Evolutionary conservation across 1,284 basidiomycete genomes (phyloP), one percentile per base, ranked within the genome.

Genomic region (Polyporus tsugae): DNA sequence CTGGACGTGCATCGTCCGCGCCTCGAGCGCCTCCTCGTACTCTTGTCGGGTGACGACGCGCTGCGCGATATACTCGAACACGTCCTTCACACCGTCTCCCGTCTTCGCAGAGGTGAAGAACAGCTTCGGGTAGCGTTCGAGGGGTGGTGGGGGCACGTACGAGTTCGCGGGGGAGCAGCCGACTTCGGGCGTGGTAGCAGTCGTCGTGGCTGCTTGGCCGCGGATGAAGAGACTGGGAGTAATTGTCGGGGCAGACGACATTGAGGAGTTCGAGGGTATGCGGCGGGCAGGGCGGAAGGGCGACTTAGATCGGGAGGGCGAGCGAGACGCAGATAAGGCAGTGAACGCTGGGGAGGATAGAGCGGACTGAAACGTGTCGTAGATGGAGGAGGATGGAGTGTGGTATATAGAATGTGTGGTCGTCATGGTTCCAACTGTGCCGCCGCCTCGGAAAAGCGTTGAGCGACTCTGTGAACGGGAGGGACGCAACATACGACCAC

Each of bases 31-130:
- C 69, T 91, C 90, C 67, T 91, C 89, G 75, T 87, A 87, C 73
- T 89, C 91, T 87, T 87, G 89, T 66, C 83, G 81, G 70, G 77
- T 74, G 42, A 89, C 82, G 6, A 93, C 89, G 25, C 91, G 81
- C 59, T 79, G 75, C 5, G 87, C 89, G 61, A 94, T 81, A 72
- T 92, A 92, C 74, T 88, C 89, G 75, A 93, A 94, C 19, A 92
- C 87, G 1, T 89, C 87, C 2, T 77, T 66, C 0, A 93, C 89
- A n/a, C 90, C 89, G 60, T 85, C 83, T 0, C 92, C 91, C 13
- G 90, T 92, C 78, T 91, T 91, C 4, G 92, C 92, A 0, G 89
- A 91, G 9, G 91, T 87, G 75, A 91, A 89, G 78, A 93, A 92
- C 6, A 92, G 78, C 72, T 83, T 85, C 0, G 91, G 89, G 1